A percentile compares a stretch with the other conserved stretches of the same genome.
Evolutionary conservation across 495 filamentous ascomycete genomes (phyloP).

Genomic region (Hypoxylon perforatum): DNA sequence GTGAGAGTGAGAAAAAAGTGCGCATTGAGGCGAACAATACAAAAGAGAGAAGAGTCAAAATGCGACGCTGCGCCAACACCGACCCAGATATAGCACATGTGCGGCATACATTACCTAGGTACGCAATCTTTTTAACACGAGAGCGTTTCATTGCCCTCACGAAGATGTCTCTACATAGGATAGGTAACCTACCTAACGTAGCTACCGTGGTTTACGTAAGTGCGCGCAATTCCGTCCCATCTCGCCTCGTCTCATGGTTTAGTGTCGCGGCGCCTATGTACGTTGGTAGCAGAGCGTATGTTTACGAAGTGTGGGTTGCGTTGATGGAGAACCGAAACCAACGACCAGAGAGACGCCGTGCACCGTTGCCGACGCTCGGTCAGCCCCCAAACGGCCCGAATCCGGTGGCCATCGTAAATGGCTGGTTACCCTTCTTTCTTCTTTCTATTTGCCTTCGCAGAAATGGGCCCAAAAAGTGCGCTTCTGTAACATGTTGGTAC

Average conservation of each 20-base stretch:
- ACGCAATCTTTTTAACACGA: neutral
- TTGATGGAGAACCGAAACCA: neutral
- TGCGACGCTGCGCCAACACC: conserved; percentile 7
- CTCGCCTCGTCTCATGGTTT: neutral
- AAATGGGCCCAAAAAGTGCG: neutral
- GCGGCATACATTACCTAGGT: neutral
- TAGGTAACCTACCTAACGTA: no score
- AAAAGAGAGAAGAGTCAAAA: conserved; percentile 1
- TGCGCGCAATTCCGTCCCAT: neutral
- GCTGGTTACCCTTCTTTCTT: neutral
- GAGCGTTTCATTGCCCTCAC: no score
- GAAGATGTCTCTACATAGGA: no score
- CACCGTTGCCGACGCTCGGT: conserved; percentile 26
- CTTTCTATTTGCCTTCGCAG: neutral
- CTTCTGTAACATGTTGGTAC: conserved; percentile 1
- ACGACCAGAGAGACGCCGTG: neutral
- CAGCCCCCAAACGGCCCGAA: conserved; percentile 22
- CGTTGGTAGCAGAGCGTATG: no score
- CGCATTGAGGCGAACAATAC: neutral
- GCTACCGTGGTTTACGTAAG: conserved; percentile 3
- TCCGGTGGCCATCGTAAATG: conserved; percentile 10
- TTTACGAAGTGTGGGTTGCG: neutral
- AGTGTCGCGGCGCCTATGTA: no score
- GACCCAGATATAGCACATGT: conserved; percentile 3
- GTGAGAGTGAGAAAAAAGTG: neutral